Base-by-base conservation (phyloP, 2,329 filamentous ascomycete species). In the Rhynchosporium secalis region DNA sequence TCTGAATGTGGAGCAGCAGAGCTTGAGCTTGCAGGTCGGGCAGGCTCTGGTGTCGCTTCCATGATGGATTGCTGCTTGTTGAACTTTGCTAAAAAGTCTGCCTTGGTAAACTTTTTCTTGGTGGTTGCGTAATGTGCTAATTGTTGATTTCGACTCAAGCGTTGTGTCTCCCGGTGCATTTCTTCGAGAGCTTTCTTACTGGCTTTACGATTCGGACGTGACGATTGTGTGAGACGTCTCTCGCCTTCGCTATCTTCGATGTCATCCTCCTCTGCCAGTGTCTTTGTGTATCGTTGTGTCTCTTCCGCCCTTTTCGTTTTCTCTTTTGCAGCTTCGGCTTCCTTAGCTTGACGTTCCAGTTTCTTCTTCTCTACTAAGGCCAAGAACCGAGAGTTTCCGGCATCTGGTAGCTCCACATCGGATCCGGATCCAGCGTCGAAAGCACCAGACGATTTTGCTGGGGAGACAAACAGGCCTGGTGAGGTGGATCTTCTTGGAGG, bases 121-220 rank as follows among this genome's bases (percentile, higher is more conserved):
- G 92, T 96, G 77, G 88, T 91, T 29, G 91, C 90, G 73, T 96
- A 88, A 75, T 98, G 93, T 1, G 90, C 86, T 55, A 99, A 83
- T 75, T 98, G 94, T 85, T 96, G 90, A 72, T 90, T 96, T 68
- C 95, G 85, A 68, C 86, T 88, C 78, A 99, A 85, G 36, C 95
- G 86, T 78, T 99, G 95, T 1, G 94, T 97, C 76, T 99, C 95
- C 62, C 92, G 86, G 70, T 90, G 89, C 89, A 99, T 97, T 69
- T 98, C 94, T 73, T 97, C 91, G 47, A 97, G 75, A 0, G 95
- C 95, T 77, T 92, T 97, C 78, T 94, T 98, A 78, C 93, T 94
- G 0, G 95, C 93, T 74, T 95, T 96, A 12, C 95, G 85, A 9
- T 85, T 83, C 4, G 92, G 88, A 3, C 88, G 86, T 31, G 83